Conservation (phyloP, 2,329 filamentous ascomycete species). For the Davidsoniella neocaledoniae region DNA sequence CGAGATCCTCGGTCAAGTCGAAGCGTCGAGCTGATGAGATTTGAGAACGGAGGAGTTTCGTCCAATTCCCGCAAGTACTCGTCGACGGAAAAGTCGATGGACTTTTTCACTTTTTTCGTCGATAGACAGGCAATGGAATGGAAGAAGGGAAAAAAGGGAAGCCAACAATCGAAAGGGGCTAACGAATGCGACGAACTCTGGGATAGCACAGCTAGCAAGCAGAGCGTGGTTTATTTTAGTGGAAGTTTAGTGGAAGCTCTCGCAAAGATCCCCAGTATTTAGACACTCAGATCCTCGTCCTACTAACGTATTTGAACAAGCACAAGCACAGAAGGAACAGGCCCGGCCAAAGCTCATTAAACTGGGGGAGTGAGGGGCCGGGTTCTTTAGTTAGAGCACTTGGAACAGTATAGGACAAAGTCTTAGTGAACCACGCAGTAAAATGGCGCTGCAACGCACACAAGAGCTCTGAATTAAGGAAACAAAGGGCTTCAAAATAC, state of each 20-base stretch:
- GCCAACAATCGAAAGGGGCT: slow-evolving; percentile 4
- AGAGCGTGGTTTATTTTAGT: neutral
- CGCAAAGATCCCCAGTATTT: neutral
- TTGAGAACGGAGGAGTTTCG: neutral
- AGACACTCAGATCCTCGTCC: neutral
- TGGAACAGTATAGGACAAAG: too few species aligned
- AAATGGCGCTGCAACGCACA: too few species aligned
- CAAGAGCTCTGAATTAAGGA: too few species aligned
- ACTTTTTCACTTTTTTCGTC: neutral
- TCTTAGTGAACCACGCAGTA: too few species aligned
- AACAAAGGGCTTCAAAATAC: too few species aligned
- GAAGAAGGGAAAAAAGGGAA: neutral
- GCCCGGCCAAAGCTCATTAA: slow-evolving; percentile 3
- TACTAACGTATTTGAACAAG: too few species aligned
- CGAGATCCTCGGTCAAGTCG: neutral
- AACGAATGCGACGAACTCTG: neutral
- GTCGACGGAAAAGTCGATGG: neutral
- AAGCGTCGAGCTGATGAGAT: neutral
- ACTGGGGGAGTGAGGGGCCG: neutral
- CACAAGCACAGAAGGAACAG: neutral
- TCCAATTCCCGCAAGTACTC: neutral
- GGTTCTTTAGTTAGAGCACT: too few species aligned
- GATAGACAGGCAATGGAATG: too few species aligned
- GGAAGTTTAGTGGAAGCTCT: too few species aligned
- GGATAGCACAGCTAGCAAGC: neutral